Conservation (phyloP, 2,329 filamentous ascomycete genomes). For the Colletotrichum viniferum region DNA sequence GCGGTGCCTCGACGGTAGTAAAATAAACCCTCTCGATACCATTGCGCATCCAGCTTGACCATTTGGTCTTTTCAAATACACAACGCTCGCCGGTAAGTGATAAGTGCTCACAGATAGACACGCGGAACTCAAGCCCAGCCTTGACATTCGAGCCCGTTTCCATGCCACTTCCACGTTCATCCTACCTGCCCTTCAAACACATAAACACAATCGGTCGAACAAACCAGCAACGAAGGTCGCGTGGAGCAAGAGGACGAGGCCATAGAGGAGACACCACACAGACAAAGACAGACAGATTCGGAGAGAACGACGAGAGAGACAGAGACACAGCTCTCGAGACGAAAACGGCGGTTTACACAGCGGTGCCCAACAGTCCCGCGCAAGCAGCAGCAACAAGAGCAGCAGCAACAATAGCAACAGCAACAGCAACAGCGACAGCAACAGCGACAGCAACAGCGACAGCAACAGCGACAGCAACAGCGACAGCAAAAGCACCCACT, state of each 20-base stretch:
- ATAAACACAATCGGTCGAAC: neutral
- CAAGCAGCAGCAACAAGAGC: neutral
- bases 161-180: neutral
- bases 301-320: neutral
- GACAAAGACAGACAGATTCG: neutral
- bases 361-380: neutral
- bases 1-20: constrained; percentile 22
- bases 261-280: neutral
- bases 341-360: constrained; percentile 6
- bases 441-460: neutral
- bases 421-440: neutral
- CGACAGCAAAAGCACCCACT: neutral
- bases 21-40: constrained; percentile 21
- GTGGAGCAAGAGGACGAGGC: neutral
- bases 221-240: neutral
- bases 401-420: neutral
- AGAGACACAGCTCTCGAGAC: neutral
- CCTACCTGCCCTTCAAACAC: neutral
- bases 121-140: neutral
- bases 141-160: neutral
- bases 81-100: constrained; percentile 13
- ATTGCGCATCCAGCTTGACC: constrained; percentile 15
- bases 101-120: neutral
- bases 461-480: neutral
- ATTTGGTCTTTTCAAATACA: neutral